Conservation (phyloP, 257 asterid genomes). For the Solanum tarapatanum region DNA sequence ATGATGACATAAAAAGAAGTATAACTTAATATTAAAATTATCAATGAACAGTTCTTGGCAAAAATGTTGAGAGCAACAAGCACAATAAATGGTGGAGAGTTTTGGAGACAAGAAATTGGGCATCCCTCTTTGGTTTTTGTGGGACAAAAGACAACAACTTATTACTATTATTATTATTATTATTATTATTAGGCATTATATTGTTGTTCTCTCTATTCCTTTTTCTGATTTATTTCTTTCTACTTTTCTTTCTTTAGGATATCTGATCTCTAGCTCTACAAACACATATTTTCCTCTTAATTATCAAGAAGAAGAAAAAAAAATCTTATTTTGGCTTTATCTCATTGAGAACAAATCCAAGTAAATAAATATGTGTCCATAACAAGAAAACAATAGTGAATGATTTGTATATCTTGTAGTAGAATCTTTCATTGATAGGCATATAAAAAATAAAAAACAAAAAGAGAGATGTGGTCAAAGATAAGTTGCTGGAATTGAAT, state of each 20-base stretch:
- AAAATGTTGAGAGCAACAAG: constrained; percentile 13
- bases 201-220: background rate
- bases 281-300: background rate
- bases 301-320: background rate
- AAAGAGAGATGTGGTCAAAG: background rate
- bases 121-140: background rate
- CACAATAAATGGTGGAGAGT: constrained; percentile 7
- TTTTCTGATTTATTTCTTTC: background rate
- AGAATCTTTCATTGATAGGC: background rate
- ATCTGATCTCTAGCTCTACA: background rate
- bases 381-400: background rate
- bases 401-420: background rate
- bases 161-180: too few relatives aligned
- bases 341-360: background rate
- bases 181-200: background rate
- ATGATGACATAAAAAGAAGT: background rate
- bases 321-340: background rate
- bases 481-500: background rate
- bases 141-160: background rate
- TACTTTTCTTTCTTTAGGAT: background rate
- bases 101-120: background rate
- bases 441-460: background rate
- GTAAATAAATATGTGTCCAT: background rate
- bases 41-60: constrained; percentile 1
- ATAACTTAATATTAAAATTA: background rate